Conservation (phyloP, 768 basidiomycete species). For the Suillus subalutaceus region DNA sequence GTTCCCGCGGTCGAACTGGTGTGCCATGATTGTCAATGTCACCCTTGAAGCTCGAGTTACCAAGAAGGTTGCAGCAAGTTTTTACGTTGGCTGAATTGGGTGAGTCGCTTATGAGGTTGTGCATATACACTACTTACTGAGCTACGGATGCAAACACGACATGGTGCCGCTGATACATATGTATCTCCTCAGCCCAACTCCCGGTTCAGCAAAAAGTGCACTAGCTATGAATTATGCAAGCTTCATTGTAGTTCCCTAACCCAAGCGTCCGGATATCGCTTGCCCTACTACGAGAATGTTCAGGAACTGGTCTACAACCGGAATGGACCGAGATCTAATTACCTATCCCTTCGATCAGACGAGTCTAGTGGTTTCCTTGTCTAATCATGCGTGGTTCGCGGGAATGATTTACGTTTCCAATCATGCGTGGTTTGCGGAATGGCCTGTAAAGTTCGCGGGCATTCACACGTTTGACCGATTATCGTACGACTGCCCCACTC, state of each 20-base stretch:
- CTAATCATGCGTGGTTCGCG: slow-evolving; percentile 1
- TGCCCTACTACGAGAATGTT: background rate
- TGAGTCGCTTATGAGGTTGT: background rate
- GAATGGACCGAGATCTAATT: background rate
- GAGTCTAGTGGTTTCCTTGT: background rate
- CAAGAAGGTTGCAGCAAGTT: background rate
- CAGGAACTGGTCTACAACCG: background rate
- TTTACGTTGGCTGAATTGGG: background rate
- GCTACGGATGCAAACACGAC: background rate
- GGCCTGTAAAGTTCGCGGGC: background rate
- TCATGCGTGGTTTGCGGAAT: background rate
- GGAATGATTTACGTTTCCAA: background rate
- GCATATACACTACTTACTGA: background rate
- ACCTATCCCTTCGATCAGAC: background rate
- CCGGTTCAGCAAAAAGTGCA: background rate
- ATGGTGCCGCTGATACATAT: background rate
- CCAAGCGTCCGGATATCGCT: background rate
- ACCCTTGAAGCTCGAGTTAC: background rate
- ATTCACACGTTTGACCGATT: background rate
- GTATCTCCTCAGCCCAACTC: background rate
- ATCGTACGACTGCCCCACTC: background rate
- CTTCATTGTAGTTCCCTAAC: background rate
- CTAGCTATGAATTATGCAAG: background rate
- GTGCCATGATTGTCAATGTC: background rate
- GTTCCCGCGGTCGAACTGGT: background rate